A percentile compares a stretch with the other conserved stretches of the same genome.
These are phyloP conservation scores for Rhodotorula kratochvilovae DNA, from an alignment of 768 basidiomycete genomes.

Conservation along the genomic window DNA sequence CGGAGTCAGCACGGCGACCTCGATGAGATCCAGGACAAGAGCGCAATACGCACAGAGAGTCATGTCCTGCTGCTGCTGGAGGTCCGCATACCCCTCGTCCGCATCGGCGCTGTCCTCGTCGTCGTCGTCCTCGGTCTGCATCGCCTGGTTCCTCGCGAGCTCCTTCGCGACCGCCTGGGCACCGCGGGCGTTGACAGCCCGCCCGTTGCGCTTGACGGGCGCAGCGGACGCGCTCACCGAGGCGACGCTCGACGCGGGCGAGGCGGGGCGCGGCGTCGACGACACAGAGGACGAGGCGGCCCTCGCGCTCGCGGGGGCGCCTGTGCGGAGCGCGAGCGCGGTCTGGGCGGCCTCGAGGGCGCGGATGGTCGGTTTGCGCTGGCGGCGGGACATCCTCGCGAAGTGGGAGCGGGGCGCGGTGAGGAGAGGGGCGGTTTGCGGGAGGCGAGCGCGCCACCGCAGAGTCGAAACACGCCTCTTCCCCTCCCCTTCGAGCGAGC, in stretches of 20 bases:
- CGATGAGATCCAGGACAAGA: no score
- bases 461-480: no score
- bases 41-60: constrained; percentile 26
- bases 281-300: not conserved
- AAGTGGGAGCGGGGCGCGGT: no score
- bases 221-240: constrained; percentile 1
- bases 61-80: constrained; percentile 13
- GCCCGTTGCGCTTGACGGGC: constrained; percentile 26
- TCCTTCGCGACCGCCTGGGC: constrained; percentile 8
- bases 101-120: constrained; percentile 4
- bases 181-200: constrained; percentile 18
- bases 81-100: not conserved
- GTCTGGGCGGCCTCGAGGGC: constrained; percentile 15
- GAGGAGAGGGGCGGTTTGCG: no score
- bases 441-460: not conserved
- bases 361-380: constrained; percentile 11
- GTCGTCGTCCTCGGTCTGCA: not conserved
- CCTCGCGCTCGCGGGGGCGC: not conserved
- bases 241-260: not conserved
- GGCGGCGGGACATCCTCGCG: not conserved
- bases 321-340: not conserved
- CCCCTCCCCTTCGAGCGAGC: no score
- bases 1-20: not conserved
- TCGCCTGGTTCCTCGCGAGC: not conserved
- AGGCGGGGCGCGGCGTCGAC: not conserved